Base-by-base conservation (phyloP, 2,329 filamentous ascomycete genomes). In the Trichophyton verrucosum region DNA sequence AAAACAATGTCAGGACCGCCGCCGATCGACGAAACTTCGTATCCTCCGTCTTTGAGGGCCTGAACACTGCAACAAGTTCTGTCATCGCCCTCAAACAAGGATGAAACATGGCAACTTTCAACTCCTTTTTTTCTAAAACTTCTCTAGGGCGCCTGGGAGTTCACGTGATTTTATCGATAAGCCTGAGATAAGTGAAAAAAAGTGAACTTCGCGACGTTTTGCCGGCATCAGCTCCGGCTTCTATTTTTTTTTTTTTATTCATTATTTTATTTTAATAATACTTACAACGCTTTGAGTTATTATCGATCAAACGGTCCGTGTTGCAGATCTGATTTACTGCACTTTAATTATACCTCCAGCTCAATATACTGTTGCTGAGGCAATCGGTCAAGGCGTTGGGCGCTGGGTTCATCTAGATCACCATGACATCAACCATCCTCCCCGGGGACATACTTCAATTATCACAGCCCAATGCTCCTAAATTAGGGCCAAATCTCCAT, bases 401-500 rank as follows among this genome's bases (percentile, higher is more conserved):
- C 22, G 15, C 6, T 4, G 33, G 22, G 3, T 5, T 56, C 30
- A 38, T 22, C 53, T 17, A 56, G 51, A 70, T 53, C 11, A 38
- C 1, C 9, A 87, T 87, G 84, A 73, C 81, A 24, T 75, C 80
- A n/a, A 76, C 92, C 64, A 82, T 96, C 63, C 82, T 97, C 5
- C 94, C 94, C 0, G 91, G 94, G 66, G 91, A 96, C 67, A 72
- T 81, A 0, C 78, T 82, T 27, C 75, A 82, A 40, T 80, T 95
- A 42, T 80, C 79, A 62, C 79, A 79, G 3, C 20, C 49, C 27
- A 62, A 60, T 65, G 83, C 89, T 44, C 79, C 96, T 64, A 89
- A 88, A 61, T 81, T 96, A 27, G 91, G 91, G 30, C 88, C 90
- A 15, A 91, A 91, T 60, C 80, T 96, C 61, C 87, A 87, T 63